These are phyloP conservation scores for Perkinsus olseni DNA, from an alignment of 169 alveolate species.

Conservation along the genomic window DNA sequence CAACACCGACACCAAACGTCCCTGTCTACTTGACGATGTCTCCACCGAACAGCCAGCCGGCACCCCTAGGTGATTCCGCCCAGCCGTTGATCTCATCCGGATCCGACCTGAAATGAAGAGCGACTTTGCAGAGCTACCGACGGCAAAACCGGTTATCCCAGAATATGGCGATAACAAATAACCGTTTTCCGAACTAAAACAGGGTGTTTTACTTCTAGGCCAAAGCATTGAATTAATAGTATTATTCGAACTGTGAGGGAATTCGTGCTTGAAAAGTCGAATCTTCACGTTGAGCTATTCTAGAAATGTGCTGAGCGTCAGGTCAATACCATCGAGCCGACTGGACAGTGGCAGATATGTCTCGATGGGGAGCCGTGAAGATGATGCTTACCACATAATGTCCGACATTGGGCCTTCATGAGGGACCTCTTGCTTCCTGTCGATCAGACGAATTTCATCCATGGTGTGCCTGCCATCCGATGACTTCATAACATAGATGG, in stretches of 20 bases:
- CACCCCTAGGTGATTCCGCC: constrained; percentile 95
- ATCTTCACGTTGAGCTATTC: too few species aligned
- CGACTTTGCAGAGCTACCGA: too few species aligned
- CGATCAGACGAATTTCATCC: constrained; percentile 30
- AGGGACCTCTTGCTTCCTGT: constrained; percentile 89
- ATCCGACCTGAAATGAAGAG: background rate
- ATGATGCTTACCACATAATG: constrained; percentile 82
- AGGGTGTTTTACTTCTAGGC: too few species aligned
- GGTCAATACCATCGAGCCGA: too few species aligned
- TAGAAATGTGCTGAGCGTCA: too few species aligned
- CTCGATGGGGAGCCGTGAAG: background rate
- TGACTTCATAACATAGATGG: background rate
- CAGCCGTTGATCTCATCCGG: constrained; percentile 59
- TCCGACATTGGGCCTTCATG: constrained; percentile 99
- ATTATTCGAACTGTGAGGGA: too few species aligned
- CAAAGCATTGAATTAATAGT: too few species aligned
- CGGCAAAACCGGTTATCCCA: too few species aligned
- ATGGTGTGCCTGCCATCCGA: constrained; percentile 25
- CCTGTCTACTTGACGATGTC: constrained; percentile 54
- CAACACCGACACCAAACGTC: background rate
- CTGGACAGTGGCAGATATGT: background rate
- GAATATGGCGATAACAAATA: too few species aligned
- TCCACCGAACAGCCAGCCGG: constrained; percentile 93
- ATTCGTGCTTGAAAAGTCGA: too few species aligned
- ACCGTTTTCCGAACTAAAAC: too few species aligned